Evolutionary conservation across 805 yeast species (phyloP).

Genomic region (Starmerella ratchasimensis): DNA sequence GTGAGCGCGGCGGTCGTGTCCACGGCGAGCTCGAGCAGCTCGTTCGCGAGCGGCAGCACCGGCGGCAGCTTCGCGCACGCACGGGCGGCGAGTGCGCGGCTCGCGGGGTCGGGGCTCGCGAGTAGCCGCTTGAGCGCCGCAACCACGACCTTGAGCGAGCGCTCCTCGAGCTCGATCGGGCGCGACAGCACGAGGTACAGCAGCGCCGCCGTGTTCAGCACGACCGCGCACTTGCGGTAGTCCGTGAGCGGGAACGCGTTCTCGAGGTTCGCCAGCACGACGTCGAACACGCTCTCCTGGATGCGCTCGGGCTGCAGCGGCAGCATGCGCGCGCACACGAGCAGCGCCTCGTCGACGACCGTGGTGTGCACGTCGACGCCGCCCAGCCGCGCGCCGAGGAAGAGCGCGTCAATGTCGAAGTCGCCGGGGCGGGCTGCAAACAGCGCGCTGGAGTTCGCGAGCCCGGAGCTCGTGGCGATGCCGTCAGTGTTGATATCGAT

Average conservation of each 20-base stretch:
- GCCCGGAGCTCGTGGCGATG: too few relatives aligned
- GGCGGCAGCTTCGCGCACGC: constrained; percentile 26
- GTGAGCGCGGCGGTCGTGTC: constrained; percentile 45
- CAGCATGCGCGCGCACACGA: constrained; percentile 55
- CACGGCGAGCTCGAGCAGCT: constrained; percentile 52
- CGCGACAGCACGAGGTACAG: constrained; percentile 2
- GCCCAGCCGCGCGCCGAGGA: background rate
- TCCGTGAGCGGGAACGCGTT: constrained; percentile 22
- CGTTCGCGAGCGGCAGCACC: constrained; percentile 31
- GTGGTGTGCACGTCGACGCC: constrained; percentile 8
- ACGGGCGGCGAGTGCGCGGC: constrained; percentile 40
- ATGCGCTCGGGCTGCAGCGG: constrained; percentile 62
- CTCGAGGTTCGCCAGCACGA: constrained; percentile 42
- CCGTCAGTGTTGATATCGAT: too few relatives aligned
- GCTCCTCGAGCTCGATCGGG: constrained; percentile 11
- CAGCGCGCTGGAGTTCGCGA: too few relatives aligned
- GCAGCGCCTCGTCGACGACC: constrained; percentile 64
- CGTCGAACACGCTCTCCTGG: constrained; percentile 79
- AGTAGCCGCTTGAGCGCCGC: constrained; percentile 39
- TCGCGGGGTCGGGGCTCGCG: constrained; percentile 27
- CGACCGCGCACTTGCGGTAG: constrained; percentile 9
- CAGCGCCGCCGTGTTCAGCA: constrained; percentile 10
- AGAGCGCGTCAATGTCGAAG: background rate
- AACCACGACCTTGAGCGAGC: constrained; percentile 34
- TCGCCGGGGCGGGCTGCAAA: too few relatives aligned